phyloP scores from a whole-genome alignment of 2,329 filamentous ascomycete species.

The Rachicladosporium sp. region DNA sequence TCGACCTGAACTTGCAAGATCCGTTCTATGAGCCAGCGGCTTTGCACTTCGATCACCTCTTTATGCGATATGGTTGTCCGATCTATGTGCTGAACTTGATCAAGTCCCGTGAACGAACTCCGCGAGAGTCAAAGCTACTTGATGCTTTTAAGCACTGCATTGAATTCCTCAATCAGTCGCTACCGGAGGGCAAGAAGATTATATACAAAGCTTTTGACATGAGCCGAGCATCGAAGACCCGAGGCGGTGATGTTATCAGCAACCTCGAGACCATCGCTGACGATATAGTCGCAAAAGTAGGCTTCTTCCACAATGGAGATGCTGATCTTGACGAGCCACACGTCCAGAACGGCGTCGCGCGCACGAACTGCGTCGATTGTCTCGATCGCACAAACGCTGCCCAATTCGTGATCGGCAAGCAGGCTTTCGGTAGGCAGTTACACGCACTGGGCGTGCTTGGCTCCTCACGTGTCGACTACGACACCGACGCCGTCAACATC shows the following conservation, averaged over 20 bases:
- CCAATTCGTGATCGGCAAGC: slow-evolving; percentile 94
- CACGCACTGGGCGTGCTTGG: slow-evolving; percentile 81
- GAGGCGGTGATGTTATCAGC: slow-evolving; percentile 86
- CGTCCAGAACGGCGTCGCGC: slow-evolving; percentile 81
- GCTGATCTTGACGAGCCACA: slow-evolving; percentile 50
- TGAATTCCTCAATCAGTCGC: slow-evolving; percentile 84
- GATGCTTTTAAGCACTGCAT: slow-evolving; percentile 79
- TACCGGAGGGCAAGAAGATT: slow-evolving; percentile 73
- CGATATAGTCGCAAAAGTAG: slow-evolving; percentile 70
- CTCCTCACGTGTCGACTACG: slow-evolving; percentile 70
- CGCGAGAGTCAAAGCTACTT: slow-evolving; percentile 81
- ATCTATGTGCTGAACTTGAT: slow-evolving; percentile 87
- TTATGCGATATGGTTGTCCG: slow-evolving; percentile 83
- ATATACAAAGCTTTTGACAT: slow-evolving; percentile 96
- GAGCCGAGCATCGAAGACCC: slow-evolving; percentile 83
- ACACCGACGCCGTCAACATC: slow-evolving; percentile 88
- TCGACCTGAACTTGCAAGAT: slow-evolving; percentile 88
- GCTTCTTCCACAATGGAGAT: slow-evolving; percentile 91
- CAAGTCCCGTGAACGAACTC: slow-evolving; percentile 70
- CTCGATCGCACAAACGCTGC: slow-evolving; percentile 94
- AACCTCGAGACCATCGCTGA: slow-evolving; percentile 84
- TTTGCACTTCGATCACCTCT: slow-evolving; percentile 88
- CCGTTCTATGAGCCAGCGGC: slow-evolving; percentile 91
- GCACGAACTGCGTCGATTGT: slow-evolving; percentile 97
- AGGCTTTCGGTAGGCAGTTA: slow-evolving; percentile 81